phyloP scores from a whole-genome alignment of 371 early-diverging fungal species.

The Blastocladiella emersonii region DNA sequence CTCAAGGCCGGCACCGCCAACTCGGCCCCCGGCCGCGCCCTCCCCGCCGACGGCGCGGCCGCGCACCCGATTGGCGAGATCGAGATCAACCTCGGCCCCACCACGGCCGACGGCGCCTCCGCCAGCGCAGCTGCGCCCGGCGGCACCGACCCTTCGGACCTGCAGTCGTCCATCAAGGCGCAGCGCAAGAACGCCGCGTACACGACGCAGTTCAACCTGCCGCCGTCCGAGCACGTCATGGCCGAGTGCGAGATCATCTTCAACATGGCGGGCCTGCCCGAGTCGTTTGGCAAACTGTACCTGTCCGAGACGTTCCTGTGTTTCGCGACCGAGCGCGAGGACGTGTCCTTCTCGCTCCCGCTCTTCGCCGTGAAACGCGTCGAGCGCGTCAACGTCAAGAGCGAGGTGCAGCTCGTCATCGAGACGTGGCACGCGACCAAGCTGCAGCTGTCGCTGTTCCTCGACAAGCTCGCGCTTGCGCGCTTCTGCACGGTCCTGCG shows the following conservation, averaged over 20 bases:
- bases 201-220: conserved; percentile 55
- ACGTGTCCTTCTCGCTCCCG: conserved; percentile 63
- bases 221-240: conserved; percentile 44
- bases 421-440: conserved; percentile 38
- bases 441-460: conserved; percentile 17
- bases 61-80: neutral
- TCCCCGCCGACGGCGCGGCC: neutral
- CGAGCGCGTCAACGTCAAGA: conserved; percentile 47
- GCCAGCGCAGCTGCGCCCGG: neutral
- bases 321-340: conserved; percentile 43
- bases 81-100: too few species aligned
- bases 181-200: conserved; percentile 69
- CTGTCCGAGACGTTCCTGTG: conserved; percentile 74
- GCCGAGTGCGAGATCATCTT: conserved; percentile 36
- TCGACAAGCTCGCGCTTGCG: conserved; percentile 28
- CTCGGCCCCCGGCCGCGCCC: conserved; percentile 9
- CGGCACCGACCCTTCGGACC: neutral
- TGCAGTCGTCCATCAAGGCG: conserved; percentile 32
- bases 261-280: conserved; percentile 1
- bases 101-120: neutral
- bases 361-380: conserved; percentile 80
- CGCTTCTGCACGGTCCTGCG: conserved; percentile 37
- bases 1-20: conserved; percentile 31
- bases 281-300: conserved; percentile 46
- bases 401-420: conserved; percentile 32